Conservation (phyloP, 2,329 filamentous ascomycete genomes). For the Thyridium curvatum region DNA sequence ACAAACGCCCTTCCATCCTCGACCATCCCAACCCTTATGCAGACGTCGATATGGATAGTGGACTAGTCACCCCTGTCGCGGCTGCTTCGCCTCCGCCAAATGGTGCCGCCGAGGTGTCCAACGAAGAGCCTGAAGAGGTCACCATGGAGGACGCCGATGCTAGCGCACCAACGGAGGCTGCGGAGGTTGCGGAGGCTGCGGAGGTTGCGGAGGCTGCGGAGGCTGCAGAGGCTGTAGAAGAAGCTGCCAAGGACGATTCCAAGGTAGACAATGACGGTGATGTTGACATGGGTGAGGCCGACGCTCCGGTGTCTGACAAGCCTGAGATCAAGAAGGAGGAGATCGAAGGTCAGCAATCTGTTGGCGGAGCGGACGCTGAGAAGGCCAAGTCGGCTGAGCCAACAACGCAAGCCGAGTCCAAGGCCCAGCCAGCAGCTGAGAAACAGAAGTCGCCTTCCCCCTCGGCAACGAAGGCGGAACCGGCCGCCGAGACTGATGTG, state of each 20-base stretch:
- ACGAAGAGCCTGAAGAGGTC: conserved; percentile 12
- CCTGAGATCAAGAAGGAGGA: conserved; percentile 31
- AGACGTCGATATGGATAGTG: conserved; percentile 29
- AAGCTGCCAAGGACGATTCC: conserved; percentile 10
- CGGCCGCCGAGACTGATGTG: conserved; percentile 19
- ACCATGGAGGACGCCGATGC: conserved; percentile 28
- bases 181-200: conserved; percentile 2
- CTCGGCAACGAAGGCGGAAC: conserved; percentile 16
- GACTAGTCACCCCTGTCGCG: conserved; percentile 5
- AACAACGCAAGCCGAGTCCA: conserved; percentile 1
- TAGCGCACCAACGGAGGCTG: not conserved
- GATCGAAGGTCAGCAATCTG: not conserved
- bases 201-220: conserved; percentile 17
- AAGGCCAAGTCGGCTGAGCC: conserved; percentile 11
- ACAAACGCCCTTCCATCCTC: conserved; percentile 42
- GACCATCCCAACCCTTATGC: conserved; percentile 41
- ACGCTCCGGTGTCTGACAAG: conserved; percentile 17
- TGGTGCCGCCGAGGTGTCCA: not conserved
- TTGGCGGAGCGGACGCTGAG: conserved; percentile 10
- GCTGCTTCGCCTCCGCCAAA: conserved; percentile 5
- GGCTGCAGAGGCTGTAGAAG: conserved; percentile 11
- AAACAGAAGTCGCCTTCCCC: conserved; percentile 1
- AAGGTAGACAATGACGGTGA: conserved; percentile 41
- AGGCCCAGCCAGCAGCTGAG: conserved; percentile 3
- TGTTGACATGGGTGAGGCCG: conserved; percentile 40